Percentiles rank a stretch among this genome's conserved stretches.
Conservation (phyloP, 2,329 filamentous ascomycete genomes). For the Fusarium sp. region DNA sequence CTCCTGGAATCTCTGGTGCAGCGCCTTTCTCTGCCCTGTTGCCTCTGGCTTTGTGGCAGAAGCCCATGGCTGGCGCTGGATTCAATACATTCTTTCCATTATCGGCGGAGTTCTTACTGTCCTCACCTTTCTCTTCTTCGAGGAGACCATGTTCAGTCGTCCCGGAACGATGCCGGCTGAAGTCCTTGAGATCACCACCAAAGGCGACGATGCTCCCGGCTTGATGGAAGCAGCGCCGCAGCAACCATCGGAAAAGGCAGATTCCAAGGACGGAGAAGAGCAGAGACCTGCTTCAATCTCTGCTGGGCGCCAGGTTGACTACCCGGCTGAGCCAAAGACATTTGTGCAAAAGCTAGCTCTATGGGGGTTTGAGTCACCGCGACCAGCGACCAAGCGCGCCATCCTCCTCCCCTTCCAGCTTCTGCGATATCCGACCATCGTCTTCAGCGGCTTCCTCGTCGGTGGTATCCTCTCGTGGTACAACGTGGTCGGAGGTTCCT, state of each 20-base stretch:
- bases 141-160: constrained; percentile 40
- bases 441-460: neutral
- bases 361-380: neutral
- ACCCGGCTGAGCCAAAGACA: neutral
- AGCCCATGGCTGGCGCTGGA: constrained; percentile 32
- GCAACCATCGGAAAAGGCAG: neutral
- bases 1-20: constrained; percentile 38
- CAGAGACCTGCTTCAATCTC: neutral
- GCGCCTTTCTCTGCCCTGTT: constrained; percentile 38
- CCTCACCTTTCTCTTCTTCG: constrained; percentile 33
- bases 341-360: neutral
- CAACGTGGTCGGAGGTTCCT: constrained; percentile 24
- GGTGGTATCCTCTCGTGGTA: constrained; percentile 25
- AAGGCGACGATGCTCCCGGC: constrained; percentile 8
- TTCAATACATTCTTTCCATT: constrained; percentile 35
- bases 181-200: neutral
- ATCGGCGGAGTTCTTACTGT: constrained; percentile 24
- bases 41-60: constrained; percentile 38
- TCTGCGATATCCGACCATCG: neutral
- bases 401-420: neutral
- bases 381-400: neutral
- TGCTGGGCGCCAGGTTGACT: neutral
- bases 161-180: neutral
- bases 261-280: neutral
- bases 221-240: neutral